Conservation (phyloP, 1,284 basidiomycete genomes). For the Naganishia sp. region DNA sequence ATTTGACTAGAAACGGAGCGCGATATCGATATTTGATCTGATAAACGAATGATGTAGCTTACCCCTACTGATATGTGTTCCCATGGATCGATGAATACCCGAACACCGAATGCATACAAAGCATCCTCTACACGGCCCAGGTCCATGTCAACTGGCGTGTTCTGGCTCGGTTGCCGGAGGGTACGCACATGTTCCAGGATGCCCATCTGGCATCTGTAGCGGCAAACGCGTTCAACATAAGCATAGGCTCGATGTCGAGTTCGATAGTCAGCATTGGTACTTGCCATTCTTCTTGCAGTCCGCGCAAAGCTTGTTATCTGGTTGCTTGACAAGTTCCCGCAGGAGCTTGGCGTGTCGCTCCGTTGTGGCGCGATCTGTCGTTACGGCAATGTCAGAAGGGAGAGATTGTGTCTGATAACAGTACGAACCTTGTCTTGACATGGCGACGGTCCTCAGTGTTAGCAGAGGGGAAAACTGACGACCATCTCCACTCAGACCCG, state of each 20-base stretch:
- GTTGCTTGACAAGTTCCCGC: conserved; percentile 78
- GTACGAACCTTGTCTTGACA: conserved; percentile 45
- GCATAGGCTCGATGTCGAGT: background rate
- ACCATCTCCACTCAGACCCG: background rate
- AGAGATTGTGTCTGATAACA: background rate
- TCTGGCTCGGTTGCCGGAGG: background rate
- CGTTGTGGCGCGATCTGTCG: conserved; percentile 73
- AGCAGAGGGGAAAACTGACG: background rate
- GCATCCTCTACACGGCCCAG: conserved; percentile 64
- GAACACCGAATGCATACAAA: conserved; percentile 97
- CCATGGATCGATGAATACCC: conserved; percentile 97
- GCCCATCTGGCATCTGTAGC: conserved; percentile 91
- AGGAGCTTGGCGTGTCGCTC: conserved; percentile 74
- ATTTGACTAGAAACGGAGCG: conserved; percentile 67
- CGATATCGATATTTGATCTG: background rate
- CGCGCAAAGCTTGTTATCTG: conserved; percentile 91
- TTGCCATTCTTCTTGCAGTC: conserved; percentile 90
- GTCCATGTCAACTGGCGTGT: background rate
- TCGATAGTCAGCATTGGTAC: conserved; percentile 36
- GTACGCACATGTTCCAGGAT: conserved; percentile 86
- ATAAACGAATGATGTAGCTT: conserved; percentile 17
- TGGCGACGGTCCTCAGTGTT: conserved; percentile 7
- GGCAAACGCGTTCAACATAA: background rate
- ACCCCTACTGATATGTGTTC: conserved; percentile 89
- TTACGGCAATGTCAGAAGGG: background rate